Evolutionary conservation across 345 rosid genomes (phyloP).

Genomic region (Arabis alpina): DNA sequence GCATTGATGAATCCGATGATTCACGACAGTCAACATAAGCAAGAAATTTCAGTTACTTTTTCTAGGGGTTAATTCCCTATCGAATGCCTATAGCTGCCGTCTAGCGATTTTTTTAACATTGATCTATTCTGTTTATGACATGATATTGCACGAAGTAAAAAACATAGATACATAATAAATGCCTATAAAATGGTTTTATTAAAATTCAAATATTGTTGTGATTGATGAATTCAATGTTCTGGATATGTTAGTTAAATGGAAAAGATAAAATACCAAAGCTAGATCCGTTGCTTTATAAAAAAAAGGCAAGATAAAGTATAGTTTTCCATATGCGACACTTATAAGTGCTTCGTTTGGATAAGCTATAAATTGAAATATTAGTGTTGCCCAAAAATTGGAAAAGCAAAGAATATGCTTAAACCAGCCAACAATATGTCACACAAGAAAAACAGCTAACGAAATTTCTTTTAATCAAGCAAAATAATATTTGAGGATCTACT

Average conservation of each 20-base stretch:
- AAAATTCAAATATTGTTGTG: background rate
- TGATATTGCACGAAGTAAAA: too few relatives aligned
- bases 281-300: conserved; percentile 25
- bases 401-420: conserved; percentile 19
- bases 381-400: background rate
- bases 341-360: background rate
- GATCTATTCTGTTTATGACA: too few relatives aligned
- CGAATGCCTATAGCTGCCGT: too few relatives aligned
- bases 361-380: background rate
- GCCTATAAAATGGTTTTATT: too few relatives aligned
- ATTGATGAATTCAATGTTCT: conserved; percentile 16
- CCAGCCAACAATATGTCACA: background rate
- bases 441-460: background rate
- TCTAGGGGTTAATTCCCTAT: too few relatives aligned
- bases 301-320: conserved; percentile 15
- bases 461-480: background rate
- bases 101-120: too few relatives aligned
- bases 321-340: background rate
- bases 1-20: too few relatives aligned
- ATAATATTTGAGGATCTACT: conserved; percentile 6
- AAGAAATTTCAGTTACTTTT: too few relatives aligned
- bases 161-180: background rate
- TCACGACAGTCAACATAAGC: too few relatives aligned
- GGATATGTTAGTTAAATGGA: conserved; percentile 27
- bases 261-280: conserved; percentile 7